Conservation (phyloP, 176 grass and related monocot genomes). For the Panicum miliaceum region DNA sequence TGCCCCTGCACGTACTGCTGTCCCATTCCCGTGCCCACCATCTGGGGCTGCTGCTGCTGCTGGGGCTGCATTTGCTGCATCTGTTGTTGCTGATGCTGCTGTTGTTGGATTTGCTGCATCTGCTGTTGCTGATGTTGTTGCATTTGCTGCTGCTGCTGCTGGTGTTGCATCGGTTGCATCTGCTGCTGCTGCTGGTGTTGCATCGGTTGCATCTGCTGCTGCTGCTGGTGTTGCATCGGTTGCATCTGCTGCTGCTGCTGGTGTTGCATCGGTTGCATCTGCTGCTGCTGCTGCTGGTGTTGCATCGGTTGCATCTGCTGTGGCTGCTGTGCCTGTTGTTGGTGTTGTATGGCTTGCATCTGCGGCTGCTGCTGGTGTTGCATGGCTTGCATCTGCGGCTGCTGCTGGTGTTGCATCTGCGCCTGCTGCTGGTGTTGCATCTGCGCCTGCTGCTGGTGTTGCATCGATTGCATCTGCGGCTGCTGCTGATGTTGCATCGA, state of each 20-base stretch:
- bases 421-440: conserved; percentile 39
- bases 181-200: conserved; percentile 45
- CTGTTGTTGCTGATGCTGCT: conserved; percentile 36
- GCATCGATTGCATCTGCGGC: conserved; percentile 41
- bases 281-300: conserved; percentile 54
- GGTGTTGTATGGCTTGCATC: conserved; percentile 12
- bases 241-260: conserved; percentile 47
- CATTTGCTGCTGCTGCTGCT: conserved; percentile 46
- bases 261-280: conserved; percentile 50
- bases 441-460: conserved; percentile 48
- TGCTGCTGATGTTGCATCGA: conserved; percentile 50
- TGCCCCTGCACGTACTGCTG: conserved; percentile 77
- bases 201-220: conserved; percentile 49
- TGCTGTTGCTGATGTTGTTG: conserved; percentile 46
- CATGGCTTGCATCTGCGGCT: conserved; percentile 43
- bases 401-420: conserved; percentile 50
- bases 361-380: conserved; percentile 48
- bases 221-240: conserved; percentile 54
- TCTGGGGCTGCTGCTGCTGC: conserved; percentile 63
- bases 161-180: conserved; percentile 37
- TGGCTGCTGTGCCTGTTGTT: conserved; percentile 7
- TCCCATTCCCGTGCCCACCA: conserved; percentile 67
- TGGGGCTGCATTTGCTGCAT: conserved; percentile 25
- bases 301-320: conserved; percentile 36
- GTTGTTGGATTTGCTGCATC: conserved; percentile 32